Evolutionary conservation across 192 early-diverging fungal species (phyloP).

Genomic region (Mortierella alpina): DNA sequence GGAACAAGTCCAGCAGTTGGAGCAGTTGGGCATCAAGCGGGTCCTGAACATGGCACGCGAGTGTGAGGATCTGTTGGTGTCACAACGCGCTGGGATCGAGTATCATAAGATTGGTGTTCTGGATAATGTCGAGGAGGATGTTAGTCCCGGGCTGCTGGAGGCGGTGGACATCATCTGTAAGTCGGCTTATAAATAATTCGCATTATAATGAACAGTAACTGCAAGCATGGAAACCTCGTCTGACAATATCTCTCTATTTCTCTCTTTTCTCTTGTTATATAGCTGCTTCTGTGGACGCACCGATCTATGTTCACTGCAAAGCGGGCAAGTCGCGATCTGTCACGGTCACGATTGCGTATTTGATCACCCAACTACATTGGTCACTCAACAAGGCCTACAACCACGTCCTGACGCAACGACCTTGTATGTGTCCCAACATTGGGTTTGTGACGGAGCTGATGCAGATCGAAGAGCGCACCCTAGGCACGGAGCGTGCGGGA

Average conservation of each 20-base stretch:
- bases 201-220: neutral
- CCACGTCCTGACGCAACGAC: constrained; percentile 68
- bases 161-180: constrained; percentile 78
- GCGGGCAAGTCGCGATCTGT: constrained; percentile 81
- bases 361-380: constrained; percentile 71
- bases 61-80: constrained; percentile 63
- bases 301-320: constrained; percentile 82
- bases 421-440: constrained; percentile 78
- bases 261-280: neutral
- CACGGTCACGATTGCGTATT: constrained; percentile 75
- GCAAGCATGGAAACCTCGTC: neutral
- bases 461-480: constrained; percentile 71
- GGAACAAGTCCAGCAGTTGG: constrained; percentile 65
- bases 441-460: constrained; percentile 80
- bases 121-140: constrained; percentile 76
- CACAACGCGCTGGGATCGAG: constrained; percentile 42
- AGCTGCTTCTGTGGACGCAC: constrained; percentile 50
- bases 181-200: constrained; percentile 2
- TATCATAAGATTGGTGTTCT: constrained; percentile 64
- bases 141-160: constrained; percentile 67
- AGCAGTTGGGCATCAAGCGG: constrained; percentile 67
- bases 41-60: constrained; percentile 85
- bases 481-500: constrained; percentile 47
- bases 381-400: constrained; percentile 73
- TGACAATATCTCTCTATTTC: neutral